Base-by-base conservation (phyloP, 768 basidiomycete species). In the Scleroderma bovista region DNA sequence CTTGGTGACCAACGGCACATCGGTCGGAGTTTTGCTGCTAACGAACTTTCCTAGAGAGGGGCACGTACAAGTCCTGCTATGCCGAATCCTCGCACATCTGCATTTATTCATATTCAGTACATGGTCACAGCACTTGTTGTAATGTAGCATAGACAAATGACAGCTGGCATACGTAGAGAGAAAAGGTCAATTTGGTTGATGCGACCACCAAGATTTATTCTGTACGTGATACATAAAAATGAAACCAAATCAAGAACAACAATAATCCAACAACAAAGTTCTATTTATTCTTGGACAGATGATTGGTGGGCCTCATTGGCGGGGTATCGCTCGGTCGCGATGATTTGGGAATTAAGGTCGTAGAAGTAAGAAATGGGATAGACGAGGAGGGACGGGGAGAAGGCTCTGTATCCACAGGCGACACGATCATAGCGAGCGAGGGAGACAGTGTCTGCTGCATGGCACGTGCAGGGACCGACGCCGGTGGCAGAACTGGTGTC, bases 371-470 rank as follows among this genome's bases (percentile, higher is more conserved):
- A 19, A 46, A 69, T 9, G 63, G 31, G 20, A 62, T 53, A 2
- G 67, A 63, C 20, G 67, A 56, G n/a, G 61, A 52, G 1, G 58
- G 52, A n/a, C 67, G 65, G 23, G 66, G 61, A 19, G 66, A 67
- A 1, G 65, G 66, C 33, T 69, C 66, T 0, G 66, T 56, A 36
- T 67, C 66, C 22, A 67, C 56, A 6, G 66, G 66, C 22, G 66
- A 67, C 24, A 67, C 66, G 36, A 67, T 67, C 66, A 69, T 67
- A 10, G 66, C 66, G 8, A 67, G 61, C 7, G 66, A 67, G 12
- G 66, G 66, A 6, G 66, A 67, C 2, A 67, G 55, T 26, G 66
- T 67, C 17, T 67, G 65, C 44, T 66, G 66, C 65, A 67, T 61
- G 47, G 63, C 61, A 13, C 66, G 67, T 13, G 61, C 51, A 45